phyloP scores from a whole-genome alignment of 2,329 filamentous ascomycete genomes.

The Fusarium papillatum region DNA sequence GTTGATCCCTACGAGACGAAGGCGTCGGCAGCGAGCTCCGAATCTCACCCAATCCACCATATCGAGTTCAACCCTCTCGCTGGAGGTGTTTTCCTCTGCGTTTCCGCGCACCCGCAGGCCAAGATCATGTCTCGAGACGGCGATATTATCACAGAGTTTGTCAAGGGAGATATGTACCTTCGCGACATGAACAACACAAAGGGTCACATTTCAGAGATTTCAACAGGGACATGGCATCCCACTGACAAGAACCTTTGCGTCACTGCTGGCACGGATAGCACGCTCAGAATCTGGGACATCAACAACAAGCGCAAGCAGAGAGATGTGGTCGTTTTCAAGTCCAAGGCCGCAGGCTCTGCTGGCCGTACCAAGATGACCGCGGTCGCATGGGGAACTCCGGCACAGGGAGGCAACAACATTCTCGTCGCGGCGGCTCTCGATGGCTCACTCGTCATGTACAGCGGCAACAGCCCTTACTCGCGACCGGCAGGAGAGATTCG shows the following conservation, averaged over 20 bases:
- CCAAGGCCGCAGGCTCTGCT: conserved; percentile 86
- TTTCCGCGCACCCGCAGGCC: conserved; percentile 91
- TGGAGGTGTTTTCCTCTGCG: conserved; percentile 85
- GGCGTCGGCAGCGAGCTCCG: conserved; percentile 73
- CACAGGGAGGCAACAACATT: conserved; percentile 83
- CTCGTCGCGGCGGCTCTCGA: conserved; percentile 89
- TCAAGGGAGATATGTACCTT: conserved; percentile 98
- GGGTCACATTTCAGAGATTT: conserved; percentile 93
- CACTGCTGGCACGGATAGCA: conserved; percentile 95
- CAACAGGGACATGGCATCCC: conserved; percentile 92
- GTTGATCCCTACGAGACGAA: conserved; percentile 90
- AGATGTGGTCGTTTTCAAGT: conserved; percentile 96
- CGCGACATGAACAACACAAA: conserved; percentile 98
- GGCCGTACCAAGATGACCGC: conserved; percentile 95
- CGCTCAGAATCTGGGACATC: conserved; percentile 95
- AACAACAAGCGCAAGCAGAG: conserved; percentile 92
- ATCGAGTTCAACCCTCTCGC: conserved; percentile 88
- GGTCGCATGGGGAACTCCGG: conserved; percentile 85
- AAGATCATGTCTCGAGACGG: conserved; percentile 93
- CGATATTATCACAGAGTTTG: conserved; percentile 86
- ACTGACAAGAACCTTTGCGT: conserved; percentile 87
- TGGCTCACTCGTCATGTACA: conserved; percentile 92
- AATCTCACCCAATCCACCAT: conserved; percentile 90
- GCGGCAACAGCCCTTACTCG: conserved; percentile 87
- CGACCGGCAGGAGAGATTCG: conserved; percentile 86